Evolutionary conservation across 306 rosid species (phyloP).

Genomic region (Trichosanthes truncata): DNA sequence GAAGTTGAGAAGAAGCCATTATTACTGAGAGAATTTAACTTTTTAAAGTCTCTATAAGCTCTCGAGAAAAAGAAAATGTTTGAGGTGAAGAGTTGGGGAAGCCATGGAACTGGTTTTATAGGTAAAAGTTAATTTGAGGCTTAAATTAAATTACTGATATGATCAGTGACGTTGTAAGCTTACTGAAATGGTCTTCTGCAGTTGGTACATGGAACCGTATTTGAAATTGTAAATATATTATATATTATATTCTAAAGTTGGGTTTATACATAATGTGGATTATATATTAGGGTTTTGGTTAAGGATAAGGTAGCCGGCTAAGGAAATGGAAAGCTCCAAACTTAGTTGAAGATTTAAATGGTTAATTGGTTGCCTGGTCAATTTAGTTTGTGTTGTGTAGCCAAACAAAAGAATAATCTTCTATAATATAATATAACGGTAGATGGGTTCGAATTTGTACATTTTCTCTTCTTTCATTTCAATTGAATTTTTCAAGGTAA

Average conservation of each 20-base stretch:
- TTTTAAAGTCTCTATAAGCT: too few species aligned
- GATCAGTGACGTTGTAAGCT: neutral
- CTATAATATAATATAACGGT: too few species aligned
- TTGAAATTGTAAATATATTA: too few species aligned
- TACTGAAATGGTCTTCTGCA: neutral
- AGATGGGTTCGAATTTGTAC: too few species aligned
- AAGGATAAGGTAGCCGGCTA: neutral
- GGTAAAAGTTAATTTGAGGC: neutral
- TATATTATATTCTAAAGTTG: neutral
- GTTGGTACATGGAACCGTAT: neutral
- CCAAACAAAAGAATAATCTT: neutral
- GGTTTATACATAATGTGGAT: neutral
- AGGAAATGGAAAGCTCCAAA: neutral
- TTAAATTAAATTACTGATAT: neutral
- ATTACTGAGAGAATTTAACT: neutral
- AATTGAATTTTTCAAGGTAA: too few species aligned
- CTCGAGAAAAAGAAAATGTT: neutral
- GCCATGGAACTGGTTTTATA: neutral
- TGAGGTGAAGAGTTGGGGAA: neutral
- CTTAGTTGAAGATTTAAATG: neutral
- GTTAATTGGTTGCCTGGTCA: neutral
- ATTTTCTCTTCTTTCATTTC: too few species aligned
- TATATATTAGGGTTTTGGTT: neutral
- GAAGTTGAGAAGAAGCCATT: slow-evolving; percentile 15
- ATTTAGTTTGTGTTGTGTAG: neutral